These are phyloP conservation scores for Trichoderma harzianum DNA, from an alignment of 2,329 filamentous ascomycete genomes.

Conservation along the genomic window DNA sequence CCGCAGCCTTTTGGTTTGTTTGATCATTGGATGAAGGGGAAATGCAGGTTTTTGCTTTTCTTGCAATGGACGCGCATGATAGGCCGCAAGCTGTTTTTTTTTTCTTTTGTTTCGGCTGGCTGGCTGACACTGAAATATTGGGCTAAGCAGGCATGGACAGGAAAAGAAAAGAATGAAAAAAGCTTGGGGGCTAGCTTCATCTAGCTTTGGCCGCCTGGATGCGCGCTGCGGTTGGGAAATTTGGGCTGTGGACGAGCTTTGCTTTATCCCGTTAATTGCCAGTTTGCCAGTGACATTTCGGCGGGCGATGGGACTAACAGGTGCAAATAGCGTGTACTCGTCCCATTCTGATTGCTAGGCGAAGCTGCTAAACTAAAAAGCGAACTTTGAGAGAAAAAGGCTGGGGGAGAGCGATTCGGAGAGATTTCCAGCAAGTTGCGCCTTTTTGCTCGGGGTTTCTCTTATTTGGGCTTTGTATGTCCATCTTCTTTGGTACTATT, in stretches of 20 bases:
- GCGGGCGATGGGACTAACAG: background rate
- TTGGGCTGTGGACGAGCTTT: background rate
- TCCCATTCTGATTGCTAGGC: background rate
- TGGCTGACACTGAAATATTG: background rate
- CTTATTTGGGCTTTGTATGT: background rate
- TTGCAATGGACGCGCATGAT: background rate
- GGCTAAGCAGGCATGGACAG: background rate
- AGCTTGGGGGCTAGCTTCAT: background rate
- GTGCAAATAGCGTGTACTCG: background rate
- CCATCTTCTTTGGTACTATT: background rate
- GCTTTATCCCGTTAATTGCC: background rate
- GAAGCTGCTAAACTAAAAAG: background rate
- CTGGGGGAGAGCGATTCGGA: background rate
- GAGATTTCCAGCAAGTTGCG: background rate
- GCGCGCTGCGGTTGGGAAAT: background rate
- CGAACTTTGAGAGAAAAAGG: background rate
- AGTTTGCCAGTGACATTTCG: conserved; percentile 4
- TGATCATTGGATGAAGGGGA: background rate
- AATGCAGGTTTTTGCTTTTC: background rate
- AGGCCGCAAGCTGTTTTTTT: background rate
- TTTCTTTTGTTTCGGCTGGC: background rate
- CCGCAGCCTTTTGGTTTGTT: background rate
- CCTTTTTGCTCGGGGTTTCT: background rate
- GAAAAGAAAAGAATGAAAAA: background rate
- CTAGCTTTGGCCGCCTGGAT: conserved; percentile 1